Percentiles rank a stretch among this genome's conserved stretches.
These are phyloP conservation scores for Rhynchospora breviuscula DNA, from an alignment of 176 grass and related monocot genomes.

Conservation along the genomic window DNA sequence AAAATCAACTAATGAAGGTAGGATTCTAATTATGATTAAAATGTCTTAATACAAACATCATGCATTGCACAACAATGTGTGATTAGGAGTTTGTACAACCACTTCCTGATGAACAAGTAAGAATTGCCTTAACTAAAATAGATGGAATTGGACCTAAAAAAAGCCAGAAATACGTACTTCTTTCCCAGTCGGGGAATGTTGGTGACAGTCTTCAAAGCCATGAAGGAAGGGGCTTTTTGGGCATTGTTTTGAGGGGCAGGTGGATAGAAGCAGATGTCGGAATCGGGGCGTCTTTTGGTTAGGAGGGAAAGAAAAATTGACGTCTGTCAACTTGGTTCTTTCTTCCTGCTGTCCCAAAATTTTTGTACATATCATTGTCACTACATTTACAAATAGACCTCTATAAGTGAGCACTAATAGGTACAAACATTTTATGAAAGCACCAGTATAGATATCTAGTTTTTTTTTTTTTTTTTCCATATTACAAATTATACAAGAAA, in stretches of 20 bases:
- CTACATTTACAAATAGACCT: background rate
- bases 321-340: background rate
- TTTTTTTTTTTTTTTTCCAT: background rate
- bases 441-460: background rate
- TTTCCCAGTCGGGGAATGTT: no score
- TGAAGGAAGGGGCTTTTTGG: no score
- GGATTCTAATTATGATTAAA: background rate
- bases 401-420: background rate
- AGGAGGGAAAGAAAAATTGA: background rate
- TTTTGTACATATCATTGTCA: background rate
- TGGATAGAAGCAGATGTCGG: no score
- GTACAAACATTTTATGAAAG: background rate
- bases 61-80: background rate
- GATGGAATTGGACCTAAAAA: no score
- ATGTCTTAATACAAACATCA: background rate
- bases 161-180: no score
- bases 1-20: slow-evolving; percentile 29
- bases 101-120: background rate
- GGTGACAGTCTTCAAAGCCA: no score
- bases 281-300: background rate
- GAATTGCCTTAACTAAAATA: no score
- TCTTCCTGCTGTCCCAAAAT: background rate
- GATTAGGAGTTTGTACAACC: background rate
- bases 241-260: no score
- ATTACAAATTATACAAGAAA: background rate